Evolutionary conservation across 2,329 filamentous ascomycete species (phyloP).

Genomic region (Pestalotiopsis sp.): DNA sequence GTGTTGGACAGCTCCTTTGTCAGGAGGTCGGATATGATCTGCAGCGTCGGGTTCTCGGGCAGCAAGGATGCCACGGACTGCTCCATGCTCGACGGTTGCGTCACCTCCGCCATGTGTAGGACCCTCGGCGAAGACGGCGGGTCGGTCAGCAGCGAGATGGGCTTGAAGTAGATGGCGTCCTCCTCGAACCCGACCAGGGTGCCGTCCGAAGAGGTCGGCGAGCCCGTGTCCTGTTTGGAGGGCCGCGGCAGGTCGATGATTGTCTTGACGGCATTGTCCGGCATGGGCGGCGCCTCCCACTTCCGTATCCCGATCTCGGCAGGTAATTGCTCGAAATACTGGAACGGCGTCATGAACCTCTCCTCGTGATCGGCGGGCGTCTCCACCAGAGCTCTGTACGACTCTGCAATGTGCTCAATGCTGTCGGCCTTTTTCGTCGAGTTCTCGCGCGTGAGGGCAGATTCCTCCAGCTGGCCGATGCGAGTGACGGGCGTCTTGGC

Average conservation of each 20-base stretch:
- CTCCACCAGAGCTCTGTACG: slow-evolving; percentile 51
- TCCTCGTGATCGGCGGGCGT: slow-evolving; percentile 37
- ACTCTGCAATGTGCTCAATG: slow-evolving; percentile 52
- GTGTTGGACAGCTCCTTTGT: slow-evolving; percentile 47
- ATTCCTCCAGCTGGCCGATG: slow-evolving; percentile 52
- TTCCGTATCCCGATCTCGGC: not conserved
- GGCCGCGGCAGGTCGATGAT: slow-evolving; percentile 19
- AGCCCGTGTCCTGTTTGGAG: slow-evolving; percentile 20
- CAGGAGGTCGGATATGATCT: slow-evolving; percentile 54
- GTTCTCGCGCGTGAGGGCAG: not conserved
- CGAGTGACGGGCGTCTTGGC: slow-evolving; percentile 54
- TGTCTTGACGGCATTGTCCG: slow-evolving; percentile 13
- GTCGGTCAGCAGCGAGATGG: slow-evolving; percentile 41
- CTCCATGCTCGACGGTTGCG: slow-evolving; percentile 6
- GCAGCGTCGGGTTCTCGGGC: slow-evolving; percentile 44
- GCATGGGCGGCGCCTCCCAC: not conserved
- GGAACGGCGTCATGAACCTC: not conserved
- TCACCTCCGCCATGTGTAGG: slow-evolving; percentile 8
- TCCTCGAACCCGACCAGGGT: slow-evolving; percentile 40
- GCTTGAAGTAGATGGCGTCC: slow-evolving; percentile 50
- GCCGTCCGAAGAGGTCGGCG: slow-evolving; percentile 43
- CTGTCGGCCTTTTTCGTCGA: slow-evolving; percentile 30
- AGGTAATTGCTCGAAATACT: slow-evolving; percentile 5
- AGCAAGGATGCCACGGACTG: slow-evolving; percentile 18
- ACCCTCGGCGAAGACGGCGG: slow-evolving; percentile 31